Evolutionary conservation across 805 yeast genomes (phyloP).

Genomic region (Wickerhamiella azymoides): DNA sequence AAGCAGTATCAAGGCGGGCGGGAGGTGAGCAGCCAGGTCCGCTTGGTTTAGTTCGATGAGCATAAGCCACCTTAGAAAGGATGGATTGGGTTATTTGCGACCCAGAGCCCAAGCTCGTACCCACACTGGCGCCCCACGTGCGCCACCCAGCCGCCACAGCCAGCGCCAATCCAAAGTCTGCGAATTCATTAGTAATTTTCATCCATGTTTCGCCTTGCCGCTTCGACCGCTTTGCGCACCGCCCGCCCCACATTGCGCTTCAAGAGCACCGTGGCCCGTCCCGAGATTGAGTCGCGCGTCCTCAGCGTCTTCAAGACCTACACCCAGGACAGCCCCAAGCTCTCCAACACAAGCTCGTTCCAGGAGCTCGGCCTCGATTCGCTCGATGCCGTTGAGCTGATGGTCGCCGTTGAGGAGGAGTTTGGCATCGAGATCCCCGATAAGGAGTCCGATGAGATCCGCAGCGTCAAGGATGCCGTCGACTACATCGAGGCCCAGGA

Average conservation of each 20-base stretch:
- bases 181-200: neutral
- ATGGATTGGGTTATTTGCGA: no score
- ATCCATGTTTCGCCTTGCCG: conserved; percentile 11
- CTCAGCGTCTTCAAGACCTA: conserved; percentile 49
- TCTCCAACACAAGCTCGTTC: conserved; percentile 29
- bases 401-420: conserved; percentile 92
- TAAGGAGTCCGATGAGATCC: conserved; percentile 83
- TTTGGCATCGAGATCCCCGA: conserved; percentile 35
- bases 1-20: no score
- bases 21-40: no score
- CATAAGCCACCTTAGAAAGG: no score
- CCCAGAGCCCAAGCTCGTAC: no score
- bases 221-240: conserved; percentile 13
- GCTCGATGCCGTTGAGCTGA: conserved; percentile 85
- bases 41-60: no score
- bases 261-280: conserved; percentile 38
- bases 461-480: conserved; percentile 85
- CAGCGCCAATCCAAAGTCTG: neutral
- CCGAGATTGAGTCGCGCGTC: conserved; percentile 72
- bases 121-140: no score
- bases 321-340: conserved; percentile 20
- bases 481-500: conserved; percentile 58
- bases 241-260: conserved; percentile 16
- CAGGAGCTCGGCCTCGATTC: conserved; percentile 79
- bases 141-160: neutral